Conservation (phyloP, 176 grass and related monocot species). For the Carex myosuroides region DNA sequence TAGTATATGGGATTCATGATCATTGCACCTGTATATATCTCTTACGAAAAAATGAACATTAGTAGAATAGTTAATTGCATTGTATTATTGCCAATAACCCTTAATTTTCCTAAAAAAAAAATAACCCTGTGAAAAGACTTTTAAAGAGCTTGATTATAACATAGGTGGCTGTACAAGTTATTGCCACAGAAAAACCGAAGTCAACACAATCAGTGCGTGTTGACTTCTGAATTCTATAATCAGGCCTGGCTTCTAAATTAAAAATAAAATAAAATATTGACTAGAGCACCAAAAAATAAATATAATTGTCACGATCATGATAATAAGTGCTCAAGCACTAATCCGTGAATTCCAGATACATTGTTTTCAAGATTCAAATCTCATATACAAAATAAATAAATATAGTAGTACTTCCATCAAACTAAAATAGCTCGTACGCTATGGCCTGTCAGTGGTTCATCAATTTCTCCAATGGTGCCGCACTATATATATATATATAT, state of each 20-base stretch:
- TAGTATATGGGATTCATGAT: not conserved
- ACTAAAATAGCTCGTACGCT: not conserved
- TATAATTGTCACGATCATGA: constrained; percentile 10
- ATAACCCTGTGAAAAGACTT: too few relatives aligned
- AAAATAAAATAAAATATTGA: constrained; percentile 2
- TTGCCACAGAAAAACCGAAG: not conserved
- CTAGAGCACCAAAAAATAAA: constrained; percentile 12
- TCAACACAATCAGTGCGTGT: not conserved
- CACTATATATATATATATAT: not conserved
- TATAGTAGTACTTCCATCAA: not conserved
- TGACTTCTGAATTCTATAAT: constrained; percentile 1
- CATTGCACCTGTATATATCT: not conserved
- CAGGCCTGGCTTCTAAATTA: not conserved
- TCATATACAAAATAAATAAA: not conserved
- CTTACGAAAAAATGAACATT: too few relatives aligned
- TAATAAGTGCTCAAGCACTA: constrained; percentile 25
- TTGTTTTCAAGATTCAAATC: constrained; percentile 2
- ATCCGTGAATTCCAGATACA: constrained; percentile 5
- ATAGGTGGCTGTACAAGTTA: not conserved
- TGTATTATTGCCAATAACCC: too few relatives aligned
- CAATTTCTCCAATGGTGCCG: not conserved
- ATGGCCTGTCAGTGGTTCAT: not conserved
- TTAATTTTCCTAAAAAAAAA: too few relatives aligned
- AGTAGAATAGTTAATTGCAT: too few relatives aligned
- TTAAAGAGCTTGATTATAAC: not conserved